These are phyloP conservation scores for Leccinum variicolor DNA, from an alignment of 768 basidiomycete species.

Conservation along the genomic window DNA sequence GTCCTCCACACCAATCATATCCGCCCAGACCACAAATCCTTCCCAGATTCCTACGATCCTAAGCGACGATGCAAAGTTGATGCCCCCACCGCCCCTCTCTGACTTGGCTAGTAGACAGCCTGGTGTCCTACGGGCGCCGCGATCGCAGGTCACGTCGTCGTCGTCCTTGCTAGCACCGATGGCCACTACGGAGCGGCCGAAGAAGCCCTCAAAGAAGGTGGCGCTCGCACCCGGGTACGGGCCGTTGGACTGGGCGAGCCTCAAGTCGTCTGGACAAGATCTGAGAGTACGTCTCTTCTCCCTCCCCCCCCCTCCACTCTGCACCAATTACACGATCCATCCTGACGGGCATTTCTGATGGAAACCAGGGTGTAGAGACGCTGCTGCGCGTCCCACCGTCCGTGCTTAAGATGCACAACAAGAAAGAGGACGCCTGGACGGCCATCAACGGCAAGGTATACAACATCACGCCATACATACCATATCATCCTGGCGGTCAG, in stretches of 20 bases:
- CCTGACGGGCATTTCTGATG: neutral
- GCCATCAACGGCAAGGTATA: constrained; percentile 92
- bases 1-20: neutral
- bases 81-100: constrained; percentile 50
- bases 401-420: constrained; percentile 77
- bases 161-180: constrained; percentile 52
- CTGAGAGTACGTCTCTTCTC: constrained; percentile 53
- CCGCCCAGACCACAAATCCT: neutral
- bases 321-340: neutral
- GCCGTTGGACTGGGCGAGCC: constrained; percentile 88
- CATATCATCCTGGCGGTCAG: constrained; percentile 93
- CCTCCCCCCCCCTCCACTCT: neutral
- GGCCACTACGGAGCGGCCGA: constrained; percentile 59
- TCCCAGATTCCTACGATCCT: constrained; percentile 30
- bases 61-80: constrained; percentile 43
- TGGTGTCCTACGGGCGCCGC: constrained; percentile 27
- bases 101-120: constrained; percentile 34
- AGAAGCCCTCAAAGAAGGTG: constrained; percentile 71
- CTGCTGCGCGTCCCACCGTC: constrained; percentile 71
- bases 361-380: constrained; percentile 62
- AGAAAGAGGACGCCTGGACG: constrained; percentile 87
- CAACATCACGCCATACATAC: constrained; percentile 89
- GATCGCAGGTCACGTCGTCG: constrained; percentile 33
- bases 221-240: constrained; percentile 89
- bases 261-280: constrained; percentile 80